Evolutionary conservation across 768 basidiomycete species (phyloP), one percentile per base, ranked within the genome.

Genomic region (Crepidotus variabilis): DNA sequence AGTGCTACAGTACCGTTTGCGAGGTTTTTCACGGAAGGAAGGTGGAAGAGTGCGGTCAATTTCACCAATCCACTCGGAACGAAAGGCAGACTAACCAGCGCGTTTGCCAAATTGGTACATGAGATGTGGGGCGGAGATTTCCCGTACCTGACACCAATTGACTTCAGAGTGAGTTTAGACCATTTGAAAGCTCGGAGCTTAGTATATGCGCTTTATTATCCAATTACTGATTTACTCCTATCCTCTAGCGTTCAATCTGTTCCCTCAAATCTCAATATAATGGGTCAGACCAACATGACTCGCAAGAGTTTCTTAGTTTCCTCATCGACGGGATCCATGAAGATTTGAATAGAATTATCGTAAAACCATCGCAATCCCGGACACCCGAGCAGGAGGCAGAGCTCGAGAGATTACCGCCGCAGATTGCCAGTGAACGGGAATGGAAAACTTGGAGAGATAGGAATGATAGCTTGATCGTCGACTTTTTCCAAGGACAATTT

Each of bases 401-500:
- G 64, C 80, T 98, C 21, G 95, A 99, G 71, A 80, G 84, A 51
- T 73, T 98, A 18, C 88, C 95, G 7, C 81, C 85, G 6, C 91
- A 94, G 67, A 80, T 97, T 60, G 94, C 94, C 18, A 89, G 91
- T 67, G 90, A 92, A 62, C 84, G 90, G 65, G 96, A 98, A 72
- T 99, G 96, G 96, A 78, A 84, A 59, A 81, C 88, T 36, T 98
- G 97, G 79, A 84, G 84, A 68, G 84, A 84, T 75, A 81, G 92
- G 55, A 94, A 98, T 67, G 93, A 99, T 68, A 93, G 90, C 64
- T 72, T 98, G 53, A 88, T 99, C 52, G 97, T 98, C 24, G 95
- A 98, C 71, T 91, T 88, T 67, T 98, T 99, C 77, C 96, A 98
- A 72, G 96, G 96, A 10, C 97, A 98, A 70, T 98, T 97, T 70